Evolutionary conservation across 2,329 filamentous ascomycete species (phyloP).

Genomic region (Mycogone perniciosa): DNA sequence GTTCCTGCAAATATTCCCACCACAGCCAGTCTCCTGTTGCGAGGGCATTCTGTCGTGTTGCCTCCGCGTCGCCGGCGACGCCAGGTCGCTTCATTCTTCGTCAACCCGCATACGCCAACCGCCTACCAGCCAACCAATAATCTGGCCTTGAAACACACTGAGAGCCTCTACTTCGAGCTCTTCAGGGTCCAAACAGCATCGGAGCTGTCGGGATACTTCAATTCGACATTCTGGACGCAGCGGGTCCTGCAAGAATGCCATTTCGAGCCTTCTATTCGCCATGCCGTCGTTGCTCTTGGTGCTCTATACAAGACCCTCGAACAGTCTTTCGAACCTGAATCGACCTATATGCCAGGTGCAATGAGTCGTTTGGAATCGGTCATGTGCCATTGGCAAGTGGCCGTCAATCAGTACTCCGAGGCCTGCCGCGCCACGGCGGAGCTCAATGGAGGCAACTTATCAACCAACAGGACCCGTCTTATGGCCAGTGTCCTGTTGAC

Average conservation of each 20-base stretch:
- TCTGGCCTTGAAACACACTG: slow-evolving; percentile 44
- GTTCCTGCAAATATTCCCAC: slow-evolving; percentile 12
- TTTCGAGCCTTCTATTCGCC: slow-evolving; percentile 52
- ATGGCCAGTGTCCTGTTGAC: slow-evolving; percentile 60
- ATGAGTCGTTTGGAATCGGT: slow-evolving; percentile 29
- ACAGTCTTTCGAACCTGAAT: slow-evolving; percentile 46
- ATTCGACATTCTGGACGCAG: slow-evolving; percentile 58
- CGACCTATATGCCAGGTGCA: slow-evolving; percentile 17
- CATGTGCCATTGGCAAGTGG: slow-evolving; percentile 51
- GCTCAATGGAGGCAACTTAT: slow-evolving; percentile 36
- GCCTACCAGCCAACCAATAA: slow-evolving; percentile 38
- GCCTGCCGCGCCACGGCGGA: slow-evolving; percentile 46
- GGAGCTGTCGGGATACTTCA: slow-evolving; percentile 61
- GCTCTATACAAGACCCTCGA: slow-evolving; percentile 62
- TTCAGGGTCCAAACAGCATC: slow-evolving; percentile 56
- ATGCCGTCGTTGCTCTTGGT: slow-evolving; percentile 60
- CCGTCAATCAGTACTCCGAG: slow-evolving; percentile 52
- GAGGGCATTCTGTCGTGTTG: slow-evolving; percentile 18
- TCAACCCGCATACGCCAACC: slow-evolving; percentile 20
- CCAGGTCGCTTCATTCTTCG: not conserved
- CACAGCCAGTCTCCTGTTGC: slow-evolving; percentile 10
- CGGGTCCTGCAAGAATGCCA: slow-evolving; percentile 59
- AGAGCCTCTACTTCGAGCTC: slow-evolving; percentile 55
- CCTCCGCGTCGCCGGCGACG: slow-evolving; percentile 23
- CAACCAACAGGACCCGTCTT: slow-evolving; percentile 48